Evolutionary conservation across 148 eudicot genomes (phyloP).

Genomic region (Drosera capensis): DNA sequence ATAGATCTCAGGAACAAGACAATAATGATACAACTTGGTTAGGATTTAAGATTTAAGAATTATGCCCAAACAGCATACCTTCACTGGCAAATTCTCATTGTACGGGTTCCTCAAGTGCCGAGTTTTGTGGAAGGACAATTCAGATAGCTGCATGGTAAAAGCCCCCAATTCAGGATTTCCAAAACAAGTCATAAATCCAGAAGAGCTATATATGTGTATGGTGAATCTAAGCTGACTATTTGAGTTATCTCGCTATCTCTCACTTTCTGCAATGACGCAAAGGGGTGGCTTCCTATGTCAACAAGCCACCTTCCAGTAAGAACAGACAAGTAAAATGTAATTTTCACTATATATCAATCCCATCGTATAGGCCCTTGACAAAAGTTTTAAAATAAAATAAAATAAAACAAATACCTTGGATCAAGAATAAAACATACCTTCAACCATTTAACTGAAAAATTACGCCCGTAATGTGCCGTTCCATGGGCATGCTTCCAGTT

Average conservation of each 20-base stretch:
- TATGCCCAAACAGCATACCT: constrained; percentile 32
- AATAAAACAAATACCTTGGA: background rate
- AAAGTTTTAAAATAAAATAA: background rate
- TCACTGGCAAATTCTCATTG: constrained; percentile 92
- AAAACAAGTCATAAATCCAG: too few relatives aligned
- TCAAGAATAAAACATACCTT: constrained; percentile 35
- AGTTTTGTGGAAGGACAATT: constrained; percentile 87
- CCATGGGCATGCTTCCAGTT: constrained; percentile 99
- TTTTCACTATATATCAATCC: too few relatives aligned
- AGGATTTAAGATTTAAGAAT: background rate
- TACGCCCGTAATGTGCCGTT: constrained; percentile 93
- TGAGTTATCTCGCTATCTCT: too few relatives aligned
- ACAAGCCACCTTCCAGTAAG: too few relatives aligned
- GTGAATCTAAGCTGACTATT: too few relatives aligned
- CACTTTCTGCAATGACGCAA: too few relatives aligned
- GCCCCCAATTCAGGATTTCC: constrained; percentile 2
- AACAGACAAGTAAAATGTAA: too few relatives aligned
- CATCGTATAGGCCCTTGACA: background rate
- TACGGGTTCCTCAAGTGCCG: constrained; percentile 93
- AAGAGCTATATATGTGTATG: too few relatives aligned
- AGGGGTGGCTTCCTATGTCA: too few relatives aligned
- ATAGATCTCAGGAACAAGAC: background rate
- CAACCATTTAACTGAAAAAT: constrained; percentile 89
- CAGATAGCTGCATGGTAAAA: constrained; percentile 70
- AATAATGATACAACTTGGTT: background rate